Base-by-base conservation (phyloP, 2,329 filamentous ascomycete species). In the Ophiostoma sp. region DNA sequence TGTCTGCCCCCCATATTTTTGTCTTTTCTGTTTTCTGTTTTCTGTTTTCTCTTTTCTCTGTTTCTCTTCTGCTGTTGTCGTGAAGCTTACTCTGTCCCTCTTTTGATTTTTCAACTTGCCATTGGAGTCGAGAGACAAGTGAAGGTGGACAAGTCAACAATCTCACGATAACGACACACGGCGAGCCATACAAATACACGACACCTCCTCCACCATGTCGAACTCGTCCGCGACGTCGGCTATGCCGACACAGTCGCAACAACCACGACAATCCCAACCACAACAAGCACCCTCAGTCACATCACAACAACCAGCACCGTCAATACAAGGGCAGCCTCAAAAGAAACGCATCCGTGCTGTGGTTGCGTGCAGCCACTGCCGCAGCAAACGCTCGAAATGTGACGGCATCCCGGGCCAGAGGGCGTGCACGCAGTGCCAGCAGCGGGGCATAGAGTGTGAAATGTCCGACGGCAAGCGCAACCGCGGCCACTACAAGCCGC, bases 401-500 rank as follows among this genome's bases (percentile, higher is more conserved):
- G 73, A 74, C 66, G 73, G 73, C 48, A 50, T 74, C 19, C 73
- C 73, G 0, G 70, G 73, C n/a, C 64, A 74, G 66, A 55, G 45
- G 42, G 22, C 64, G 1, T 74, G 73, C 73, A 50, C 64, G 39
- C 64, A 72, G 33, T 74, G 73, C 61, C 64, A 50, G 57, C 73
- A 74, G 71, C 45, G 66, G 22, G 70, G 70, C 5, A 74, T 74
- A 19, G 63, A 66, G 45, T 74, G 73, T 25, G 71, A 72, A 33
- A 74, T 74, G 73, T 57, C 73, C 3, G 59, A 74, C 31, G 73
- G 73, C 42, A 74, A 74, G 39, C 70, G 73, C 42, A 74, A 74
- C 57, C 70, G 73, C n/a, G 73, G 73, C 2, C 72, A 74, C 63
- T 74, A 74, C 71, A 74, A 74, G n/a, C 73, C 73, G 19, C 73